phyloP scores from a whole-genome alignment of 2,329 filamentous ascomycete species.

The Fusarium paranaense region DNA sequence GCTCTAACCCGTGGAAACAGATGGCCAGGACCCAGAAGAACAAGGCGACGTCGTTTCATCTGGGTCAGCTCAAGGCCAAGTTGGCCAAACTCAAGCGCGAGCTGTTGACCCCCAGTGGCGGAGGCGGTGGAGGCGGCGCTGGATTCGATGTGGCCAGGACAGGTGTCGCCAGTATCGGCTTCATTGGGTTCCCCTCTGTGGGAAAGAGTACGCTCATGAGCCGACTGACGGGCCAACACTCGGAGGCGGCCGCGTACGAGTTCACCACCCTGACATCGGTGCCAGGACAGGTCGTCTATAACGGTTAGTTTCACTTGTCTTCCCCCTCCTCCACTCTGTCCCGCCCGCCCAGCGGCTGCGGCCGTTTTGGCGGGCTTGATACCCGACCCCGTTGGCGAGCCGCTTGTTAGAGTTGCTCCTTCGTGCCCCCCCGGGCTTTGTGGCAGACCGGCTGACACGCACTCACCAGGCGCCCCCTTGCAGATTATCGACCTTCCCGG shows the following conservation, averaged over 20 bases:
- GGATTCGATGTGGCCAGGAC: conserved; percentile 99
- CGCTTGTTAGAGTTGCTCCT: conserved; percentile 5
- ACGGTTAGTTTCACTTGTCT: conserved; percentile 64
- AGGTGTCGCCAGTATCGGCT: conserved; percentile 95
- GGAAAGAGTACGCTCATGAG: conserved; percentile 99
- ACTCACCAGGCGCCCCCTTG: conserved; percentile 78
- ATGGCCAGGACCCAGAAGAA: conserved; percentile 99
- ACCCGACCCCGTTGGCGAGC: conserved; percentile 27
- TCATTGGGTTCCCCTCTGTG: conserved; percentile 98
- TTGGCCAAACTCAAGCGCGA: conserved; percentile 97
- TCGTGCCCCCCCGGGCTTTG: conserved; percentile 15
- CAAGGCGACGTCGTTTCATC: conserved; percentile 92
- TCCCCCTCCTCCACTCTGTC: conserved; percentile 8
- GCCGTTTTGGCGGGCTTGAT: conserved; percentile 25
- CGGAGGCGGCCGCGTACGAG: conserved; percentile 96
- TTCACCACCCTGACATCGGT: conserved; percentile 99
- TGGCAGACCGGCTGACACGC: conserved; percentile 34
- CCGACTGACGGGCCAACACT: conserved; percentile 93
- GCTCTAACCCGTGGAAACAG: conserved; percentile 56
- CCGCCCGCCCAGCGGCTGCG: conserved; percentile 23
- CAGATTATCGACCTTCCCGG: conserved; percentile 98
- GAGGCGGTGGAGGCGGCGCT: conserved; percentile 80
- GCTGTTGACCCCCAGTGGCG: conserved; percentile 85
- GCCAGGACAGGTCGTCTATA: conserved; percentile 94
- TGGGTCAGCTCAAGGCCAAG: conserved; percentile 97